Evolutionary conservation across 202 grass and related monocot species (phyloP).

Genomic region (Schoenoplectus tabernaemontani): DNA sequence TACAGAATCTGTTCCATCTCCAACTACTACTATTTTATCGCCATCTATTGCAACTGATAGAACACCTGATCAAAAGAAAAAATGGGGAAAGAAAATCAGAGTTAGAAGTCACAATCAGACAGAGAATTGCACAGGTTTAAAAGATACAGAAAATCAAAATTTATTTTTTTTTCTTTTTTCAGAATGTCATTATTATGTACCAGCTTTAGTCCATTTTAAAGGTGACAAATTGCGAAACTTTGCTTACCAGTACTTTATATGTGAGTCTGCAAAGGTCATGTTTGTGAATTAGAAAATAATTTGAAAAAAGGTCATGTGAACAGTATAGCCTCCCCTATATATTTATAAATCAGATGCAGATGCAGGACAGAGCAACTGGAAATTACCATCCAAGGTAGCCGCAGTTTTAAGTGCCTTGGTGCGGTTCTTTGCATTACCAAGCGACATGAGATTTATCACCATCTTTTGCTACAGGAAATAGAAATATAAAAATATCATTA

Average conservation of each 20-base stretch:
- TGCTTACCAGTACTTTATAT: background rate
- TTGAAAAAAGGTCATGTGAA: background rate
- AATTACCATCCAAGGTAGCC: constrained; percentile 40
- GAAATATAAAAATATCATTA: background rate
- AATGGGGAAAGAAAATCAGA: background rate
- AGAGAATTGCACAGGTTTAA: background rate
- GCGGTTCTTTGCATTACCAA: constrained; percentile 40
- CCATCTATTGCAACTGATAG: constrained; percentile 47
- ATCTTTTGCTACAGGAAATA: constrained; percentile 60
- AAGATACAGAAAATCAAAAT: background rate
- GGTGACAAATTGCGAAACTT: background rate
- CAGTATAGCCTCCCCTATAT: too few species aligned
- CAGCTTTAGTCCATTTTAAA: background rate
- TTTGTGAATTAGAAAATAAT: background rate
- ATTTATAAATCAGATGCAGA: background rate
- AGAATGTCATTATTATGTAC: background rate
- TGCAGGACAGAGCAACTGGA: background rate
- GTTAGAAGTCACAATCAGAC: background rate
- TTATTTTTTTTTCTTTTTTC: background rate
- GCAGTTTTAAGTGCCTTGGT: constrained; percentile 59
- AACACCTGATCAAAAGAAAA: constrained; percentile 4
- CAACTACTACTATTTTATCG: constrained; percentile 42
- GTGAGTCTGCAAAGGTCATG: background rate
- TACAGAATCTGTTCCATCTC: constrained; percentile 35
- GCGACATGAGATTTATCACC: constrained; percentile 35